Base-by-base conservation (phyloP, 305 asterid species). In the Fraxinus velutina region DNA sequence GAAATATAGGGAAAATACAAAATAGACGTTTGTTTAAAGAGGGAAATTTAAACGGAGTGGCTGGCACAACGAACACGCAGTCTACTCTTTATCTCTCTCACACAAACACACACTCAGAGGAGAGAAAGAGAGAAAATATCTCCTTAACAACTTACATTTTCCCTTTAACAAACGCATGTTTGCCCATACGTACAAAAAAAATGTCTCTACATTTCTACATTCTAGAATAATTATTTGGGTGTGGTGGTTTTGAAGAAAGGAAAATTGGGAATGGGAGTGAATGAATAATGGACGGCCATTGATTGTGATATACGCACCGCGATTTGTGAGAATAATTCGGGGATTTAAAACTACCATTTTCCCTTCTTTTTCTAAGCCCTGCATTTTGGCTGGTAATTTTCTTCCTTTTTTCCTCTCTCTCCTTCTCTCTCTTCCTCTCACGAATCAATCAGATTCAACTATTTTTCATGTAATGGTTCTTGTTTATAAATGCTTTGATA, bases 231-330 rank as follows among this genome's bases (percentile, higher is more conserved):
- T 33, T 39, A 2, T 10, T 24, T 68, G 74, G 80, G 30, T 21
- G 77, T 76, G 80, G 17, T 76, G 77, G 71, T 52, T 76, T 33
- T 87, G 78, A 79, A 47, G 33, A 85, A 77, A 73, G 47, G 34
- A 29, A 29, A 62, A 3, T 22, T 64, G 39, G 74, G 21, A 64
- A 77, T 62, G 73, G 64, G 64, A 52, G 64, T n/a, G 24, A 52
- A 52, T 52, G 64, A 83, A 81, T 37, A 77, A 84, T 80, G 82
- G 85, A 52, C 80, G 84, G 86, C 90, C 90, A 66, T 86, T 86
- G 86, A 82, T 81, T 80, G 42, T 73, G 75, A 34, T 47, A 12
- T 57, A 82, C 83, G 24, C 24, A 83, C 89, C 90, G 83, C 84
- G 19, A 36, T 79, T 73, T 13, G 73, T 82, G 64, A 68, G 82